These are phyloP conservation scores for Gossypium trilobum DNA, from an alignment of 441 rosid genomes.

Conservation along the genomic window DNA sequence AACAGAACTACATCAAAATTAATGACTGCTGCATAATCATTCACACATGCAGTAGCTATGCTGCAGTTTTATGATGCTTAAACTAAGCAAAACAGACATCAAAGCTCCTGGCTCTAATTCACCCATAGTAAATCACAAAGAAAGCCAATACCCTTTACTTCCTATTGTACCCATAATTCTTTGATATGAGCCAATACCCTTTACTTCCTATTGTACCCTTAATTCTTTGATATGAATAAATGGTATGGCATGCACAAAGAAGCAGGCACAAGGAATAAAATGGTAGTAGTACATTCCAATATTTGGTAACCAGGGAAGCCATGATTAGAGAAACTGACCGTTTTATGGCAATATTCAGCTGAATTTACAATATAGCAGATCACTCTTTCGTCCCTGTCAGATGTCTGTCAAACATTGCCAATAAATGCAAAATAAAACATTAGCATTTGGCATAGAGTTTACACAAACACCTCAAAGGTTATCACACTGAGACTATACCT, in stretches of 20 bases:
- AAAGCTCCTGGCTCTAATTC: background rate
- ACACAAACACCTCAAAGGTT: background rate
- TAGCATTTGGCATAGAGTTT: constrained; percentile 11
- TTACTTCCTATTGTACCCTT: background rate
- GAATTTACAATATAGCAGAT: constrained; percentile 94
- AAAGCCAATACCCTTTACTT: background rate
- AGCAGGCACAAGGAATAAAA: background rate
- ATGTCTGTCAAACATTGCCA: constrained; percentile 46
- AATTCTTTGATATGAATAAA: background rate
- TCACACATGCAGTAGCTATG: background rate
- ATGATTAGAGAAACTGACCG: constrained; percentile 44
- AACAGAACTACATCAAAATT: background rate
- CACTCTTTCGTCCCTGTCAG: constrained; percentile 92
- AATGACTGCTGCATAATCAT: background rate
- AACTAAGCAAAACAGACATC: background rate
- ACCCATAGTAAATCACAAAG: background rate
- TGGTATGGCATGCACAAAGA: background rate
- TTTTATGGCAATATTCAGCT: constrained; percentile 89
- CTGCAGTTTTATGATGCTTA: constrained; percentile 3
- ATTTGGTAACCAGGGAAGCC: constrained; percentile 14
- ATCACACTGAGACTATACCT: constrained; percentile 35
- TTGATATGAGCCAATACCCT: background rate
- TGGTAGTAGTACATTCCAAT: background rate
- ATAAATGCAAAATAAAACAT: constrained; percentile 19
- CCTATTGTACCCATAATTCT: background rate